Conservation (phyloP, 192 early-diverging fungal species). For the Coemansia sp. region DNA sequence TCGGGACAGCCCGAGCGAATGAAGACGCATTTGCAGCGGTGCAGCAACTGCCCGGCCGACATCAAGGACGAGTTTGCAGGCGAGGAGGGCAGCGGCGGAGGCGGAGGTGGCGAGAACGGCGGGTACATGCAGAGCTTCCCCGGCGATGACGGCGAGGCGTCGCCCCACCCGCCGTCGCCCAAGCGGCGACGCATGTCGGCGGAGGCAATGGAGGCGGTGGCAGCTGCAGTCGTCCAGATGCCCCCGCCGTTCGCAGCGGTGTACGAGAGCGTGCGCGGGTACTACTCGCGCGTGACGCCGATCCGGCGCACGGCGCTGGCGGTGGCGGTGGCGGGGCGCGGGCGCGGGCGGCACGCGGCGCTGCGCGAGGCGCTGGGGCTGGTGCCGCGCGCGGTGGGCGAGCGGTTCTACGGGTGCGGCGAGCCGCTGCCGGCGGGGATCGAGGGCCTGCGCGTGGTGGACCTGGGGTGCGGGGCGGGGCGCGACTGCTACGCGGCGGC, state of each 20-base stretch:
- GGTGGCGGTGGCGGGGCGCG: conserved; percentile 36
- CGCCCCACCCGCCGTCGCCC: conserved; percentile 7
- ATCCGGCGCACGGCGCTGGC: conserved; percentile 47
- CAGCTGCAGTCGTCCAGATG: conserved; percentile 13
- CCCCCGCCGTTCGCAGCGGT: conserved; percentile 38
- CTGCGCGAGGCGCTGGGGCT: conserved; percentile 41
- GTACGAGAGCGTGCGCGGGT: conserved; percentile 55
- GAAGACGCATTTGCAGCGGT: conserved; percentile 54
- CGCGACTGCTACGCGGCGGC: conserved; percentile 59
- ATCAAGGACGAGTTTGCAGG: conserved; percentile 43
- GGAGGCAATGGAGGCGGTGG: background rate
- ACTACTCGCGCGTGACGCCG: conserved; percentile 53
- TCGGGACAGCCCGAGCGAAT: conserved; percentile 56
- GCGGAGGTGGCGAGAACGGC: background rate
- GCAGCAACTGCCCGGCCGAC: conserved; percentile 30
- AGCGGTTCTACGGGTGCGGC: conserved; percentile 54
- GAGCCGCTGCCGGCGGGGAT: conserved; percentile 52
- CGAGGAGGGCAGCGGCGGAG: conserved; percentile 22
- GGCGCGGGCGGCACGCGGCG: conserved; percentile 28
- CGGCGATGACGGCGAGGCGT: background rate
- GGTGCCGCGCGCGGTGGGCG: conserved; percentile 41
- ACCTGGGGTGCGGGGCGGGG: conserved; percentile 53
- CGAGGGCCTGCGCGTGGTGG: conserved; percentile 47
- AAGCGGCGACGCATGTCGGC: conserved; percentile 23
- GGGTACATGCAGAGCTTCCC: background rate